These are phyloP conservation scores for Alternaria ethzedia DNA, from an alignment of 2,329 filamentous ascomycete genomes.

Conservation along the genomic window DNA sequence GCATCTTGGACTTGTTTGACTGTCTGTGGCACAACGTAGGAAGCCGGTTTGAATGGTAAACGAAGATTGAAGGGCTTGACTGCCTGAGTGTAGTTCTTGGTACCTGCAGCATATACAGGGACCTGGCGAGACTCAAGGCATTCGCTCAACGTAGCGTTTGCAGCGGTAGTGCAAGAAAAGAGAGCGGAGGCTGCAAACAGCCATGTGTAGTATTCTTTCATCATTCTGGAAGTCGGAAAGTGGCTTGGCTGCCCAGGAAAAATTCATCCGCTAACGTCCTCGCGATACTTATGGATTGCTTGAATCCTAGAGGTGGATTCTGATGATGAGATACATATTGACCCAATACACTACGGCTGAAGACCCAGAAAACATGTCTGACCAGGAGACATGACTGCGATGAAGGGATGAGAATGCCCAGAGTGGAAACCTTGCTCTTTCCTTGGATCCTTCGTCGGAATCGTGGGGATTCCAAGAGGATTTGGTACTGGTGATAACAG, in stretches of 20 bases:
- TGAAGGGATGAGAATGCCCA: background rate
- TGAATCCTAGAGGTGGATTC: background rate
- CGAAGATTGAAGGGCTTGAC: constrained; percentile 40
- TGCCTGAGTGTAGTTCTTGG: constrained; percentile 33
- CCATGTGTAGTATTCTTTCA: constrained; percentile 4
- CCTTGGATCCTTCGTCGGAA: background rate
- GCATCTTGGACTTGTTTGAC: constrained; percentile 60
- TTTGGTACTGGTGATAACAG: background rate
- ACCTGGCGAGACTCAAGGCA: constrained; percentile 25
- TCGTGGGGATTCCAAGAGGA: background rate
- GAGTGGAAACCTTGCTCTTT: background rate
- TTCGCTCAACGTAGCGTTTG: constrained; percentile 18
- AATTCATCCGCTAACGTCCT: background rate
- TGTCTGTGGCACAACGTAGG: constrained; percentile 61
- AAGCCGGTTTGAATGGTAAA: constrained; percentile 53
- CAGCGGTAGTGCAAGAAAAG: constrained; percentile 10
- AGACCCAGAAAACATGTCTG: background rate
- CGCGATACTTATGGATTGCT: constrained; percentile 1
- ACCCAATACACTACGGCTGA: background rate
- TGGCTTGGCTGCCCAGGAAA: background rate
- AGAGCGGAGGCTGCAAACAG: constrained; percentile 12
- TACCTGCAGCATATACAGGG: constrained; percentile 26
- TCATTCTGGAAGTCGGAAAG: background rate
- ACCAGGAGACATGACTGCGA: background rate
- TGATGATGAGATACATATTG: background rate